These are phyloP conservation scores for Lactarius trivialis DNA, from an alignment of 768 basidiomycete genomes.

Conservation along the genomic window DNA sequence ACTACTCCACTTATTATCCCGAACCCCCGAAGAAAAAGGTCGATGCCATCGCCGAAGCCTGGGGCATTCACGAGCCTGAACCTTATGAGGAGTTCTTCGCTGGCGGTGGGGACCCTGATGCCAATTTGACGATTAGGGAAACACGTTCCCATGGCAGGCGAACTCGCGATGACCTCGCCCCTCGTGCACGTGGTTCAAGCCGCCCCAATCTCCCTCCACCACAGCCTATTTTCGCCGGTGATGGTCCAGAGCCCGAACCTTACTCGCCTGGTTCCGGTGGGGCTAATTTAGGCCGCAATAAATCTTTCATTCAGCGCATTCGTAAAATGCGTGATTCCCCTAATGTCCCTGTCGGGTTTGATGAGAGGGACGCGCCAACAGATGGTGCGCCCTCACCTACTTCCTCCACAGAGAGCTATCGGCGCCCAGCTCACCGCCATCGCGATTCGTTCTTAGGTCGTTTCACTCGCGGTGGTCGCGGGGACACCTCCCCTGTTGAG, in stretches of 20 bases:
- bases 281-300: slow-evolving; percentile 59
- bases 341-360: slow-evolving; percentile 60
- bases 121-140: slow-evolving; percentile 28
- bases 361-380: slow-evolving; percentile 36
- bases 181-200: slow-evolving; percentile 32
- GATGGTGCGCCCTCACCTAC: slow-evolving; percentile 39
- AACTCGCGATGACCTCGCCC: slow-evolving; percentile 37
- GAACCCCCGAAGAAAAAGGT: slow-evolving; percentile 77
- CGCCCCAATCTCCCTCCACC: slow-evolving; percentile 67
- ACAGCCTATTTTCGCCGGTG: slow-evolving; percentile 64
- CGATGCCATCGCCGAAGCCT: slow-evolving; percentile 85
- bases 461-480: slow-evolving; percentile 44
- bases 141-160: slow-evolving; percentile 29
- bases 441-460: slow-evolving; percentile 76
- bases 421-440: slow-evolving; percentile 60
- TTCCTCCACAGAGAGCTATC: slow-evolving; percentile 31
- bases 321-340: slow-evolving; percentile 83
- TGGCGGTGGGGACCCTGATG: slow-evolving; percentile 56
- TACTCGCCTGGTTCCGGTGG: slow-evolving; percentile 36
- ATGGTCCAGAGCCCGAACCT: slow-evolving; percentile 28
- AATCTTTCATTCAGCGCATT: slow-evolving; percentile 83
- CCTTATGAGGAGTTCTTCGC: slow-evolving; percentile 88
- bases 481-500: slow-evolving; percentile 38
- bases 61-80: slow-evolving; percentile 90
- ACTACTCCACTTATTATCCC: slow-evolving; percentile 28